phyloP scores from a whole-genome alignment of 306 rosid genomes.

The Clitoria ternatea region DNA sequence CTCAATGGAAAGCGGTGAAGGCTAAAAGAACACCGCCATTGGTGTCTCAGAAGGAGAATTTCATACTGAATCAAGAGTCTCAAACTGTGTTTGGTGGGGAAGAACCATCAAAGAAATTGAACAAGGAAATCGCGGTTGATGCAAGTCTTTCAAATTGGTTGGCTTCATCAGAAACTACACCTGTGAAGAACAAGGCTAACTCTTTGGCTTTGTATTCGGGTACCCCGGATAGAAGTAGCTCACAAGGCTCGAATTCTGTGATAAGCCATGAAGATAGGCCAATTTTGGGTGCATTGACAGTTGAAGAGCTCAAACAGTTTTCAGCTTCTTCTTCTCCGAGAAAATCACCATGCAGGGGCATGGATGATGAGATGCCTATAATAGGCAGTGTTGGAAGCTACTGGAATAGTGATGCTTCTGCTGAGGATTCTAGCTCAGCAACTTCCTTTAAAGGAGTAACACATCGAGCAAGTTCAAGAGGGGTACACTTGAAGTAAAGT shows the following conservation, averaged over 20 bases:
- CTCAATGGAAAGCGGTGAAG: slow-evolving; percentile 72
- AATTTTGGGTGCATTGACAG: slow-evolving; percentile 69
- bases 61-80: slow-evolving; percentile 31
- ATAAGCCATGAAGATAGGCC: slow-evolving; percentile 73
- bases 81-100: slow-evolving; percentile 35
- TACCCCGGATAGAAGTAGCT: slow-evolving; percentile 39
- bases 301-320: slow-evolving; percentile 69
- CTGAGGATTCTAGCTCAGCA: slow-evolving; percentile 41
- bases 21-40: slow-evolving; percentile 34
- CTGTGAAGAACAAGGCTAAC: slow-evolving; percentile 42
- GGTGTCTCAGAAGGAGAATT: slow-evolving; percentile 60
- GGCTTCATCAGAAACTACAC: slow-evolving; percentile 49
- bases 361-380: slow-evolving; percentile 55
- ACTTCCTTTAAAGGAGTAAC: slow-evolving; percentile 59
- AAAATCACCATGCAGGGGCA: slow-evolving; percentile 48
- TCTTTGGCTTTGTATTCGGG: slow-evolving; percentile 14
- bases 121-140: slow-evolving; percentile 61
- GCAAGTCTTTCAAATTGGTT: slow-evolving; percentile 90
- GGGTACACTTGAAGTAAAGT: slow-evolving; percentile 45
- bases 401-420: slow-evolving; percentile 45
- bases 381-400: slow-evolving; percentile 69
- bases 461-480: slow-evolving; percentile 60
- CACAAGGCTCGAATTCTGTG: slow-evolving; percentile 53
- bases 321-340: slow-evolving; percentile 59
- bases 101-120: slow-evolving; percentile 38